Base-by-base conservation (phyloP, 164 flowering plant genomes). In the Nymphaea thermarum region DNA sequence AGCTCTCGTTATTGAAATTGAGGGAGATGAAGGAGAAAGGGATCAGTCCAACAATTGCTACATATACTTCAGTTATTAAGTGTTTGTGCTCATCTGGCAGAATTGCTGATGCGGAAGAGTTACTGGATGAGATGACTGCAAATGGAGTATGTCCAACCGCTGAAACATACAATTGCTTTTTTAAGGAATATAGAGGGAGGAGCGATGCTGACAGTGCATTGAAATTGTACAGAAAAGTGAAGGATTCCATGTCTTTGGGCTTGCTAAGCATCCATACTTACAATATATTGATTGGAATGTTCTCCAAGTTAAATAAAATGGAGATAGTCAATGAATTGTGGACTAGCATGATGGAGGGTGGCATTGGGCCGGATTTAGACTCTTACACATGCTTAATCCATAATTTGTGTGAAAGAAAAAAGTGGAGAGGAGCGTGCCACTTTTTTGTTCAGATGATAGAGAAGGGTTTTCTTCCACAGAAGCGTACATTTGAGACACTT, bases 381-480 rank as follows among this genome's bases (percentile, higher is more conserved):
- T 79, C 97, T 0, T 95, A 90, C 68, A 95, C 97, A 2, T 44
- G 85, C 79, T 74, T 92, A 82, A 77, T 95, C 78, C 98, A 95
- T 78, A 88, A 84, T 47, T 74, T 92, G 53, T 90, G 94, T 64
- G 86, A 81, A 80, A 90, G 83, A 67, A 71, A 75, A 66, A 87
- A 81, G 68, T 95, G 96, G 96, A 87, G 74, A 73, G 82, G 78
- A 42, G 99, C 99, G 62, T 92, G 99, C 66, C 77, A 79, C 55
- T 84, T 71, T 65, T 90, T 92, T 66, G 82, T 86, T 65, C 97
- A 95, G 82, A 92, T 92, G 98, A 90, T 95, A 70, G 97, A 95
- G 82, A 90, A 76, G 80, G 98, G 99, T 4, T 78, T 87, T 74
- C 87, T 89, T 65, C 99, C 99, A 59, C 99, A 85, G 70, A 90